phyloP scores from a whole-genome alignment of 1,284 basidiomycete species.

The Trichosporon faecale region DNA sequence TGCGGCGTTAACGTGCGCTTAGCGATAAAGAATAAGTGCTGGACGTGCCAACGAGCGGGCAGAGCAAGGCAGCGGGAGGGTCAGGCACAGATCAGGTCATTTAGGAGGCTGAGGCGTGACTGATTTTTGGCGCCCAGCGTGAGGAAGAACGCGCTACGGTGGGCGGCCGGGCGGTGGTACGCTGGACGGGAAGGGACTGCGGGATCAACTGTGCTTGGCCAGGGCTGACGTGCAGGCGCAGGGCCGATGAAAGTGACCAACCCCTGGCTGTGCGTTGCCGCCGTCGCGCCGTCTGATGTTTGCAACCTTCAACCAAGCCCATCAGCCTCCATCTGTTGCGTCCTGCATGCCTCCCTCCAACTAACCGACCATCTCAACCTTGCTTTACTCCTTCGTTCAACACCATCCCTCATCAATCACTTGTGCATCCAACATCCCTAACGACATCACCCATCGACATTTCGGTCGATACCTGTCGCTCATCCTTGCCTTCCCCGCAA shows the following conservation, averaged over 20 bases:
- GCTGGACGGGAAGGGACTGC: background rate
- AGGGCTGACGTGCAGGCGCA: background rate
- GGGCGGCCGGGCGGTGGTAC: background rate
- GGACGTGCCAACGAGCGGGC: too few relatives aligned
- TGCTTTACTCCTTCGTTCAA: background rate
- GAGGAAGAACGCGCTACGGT: background rate
- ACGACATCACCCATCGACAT: background rate
- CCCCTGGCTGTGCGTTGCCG: background rate
- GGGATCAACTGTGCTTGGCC: constrained; percentile 1
- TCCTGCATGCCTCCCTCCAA: background rate
- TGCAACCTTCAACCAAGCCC: background rate
- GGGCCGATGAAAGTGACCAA: background rate
- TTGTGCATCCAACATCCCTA: background rate
- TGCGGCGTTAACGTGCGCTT: too few relatives aligned
- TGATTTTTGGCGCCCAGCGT: constrained; percentile 8
- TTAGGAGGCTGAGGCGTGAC: constrained; percentile 4
- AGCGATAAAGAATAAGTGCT: too few relatives aligned
- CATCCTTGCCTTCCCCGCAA: background rate
- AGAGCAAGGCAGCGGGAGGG: background rate
- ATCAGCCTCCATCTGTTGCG: background rate
- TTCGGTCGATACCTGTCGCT: background rate
- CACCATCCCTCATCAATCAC: background rate
- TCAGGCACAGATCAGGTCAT: background rate
- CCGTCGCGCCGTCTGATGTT: background rate
- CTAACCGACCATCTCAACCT: background rate